These are phyloP conservation scores for Phoenix dactylifera DNA, from an alignment of 176 grass and related monocot species.

Conservation along the genomic window DNA sequence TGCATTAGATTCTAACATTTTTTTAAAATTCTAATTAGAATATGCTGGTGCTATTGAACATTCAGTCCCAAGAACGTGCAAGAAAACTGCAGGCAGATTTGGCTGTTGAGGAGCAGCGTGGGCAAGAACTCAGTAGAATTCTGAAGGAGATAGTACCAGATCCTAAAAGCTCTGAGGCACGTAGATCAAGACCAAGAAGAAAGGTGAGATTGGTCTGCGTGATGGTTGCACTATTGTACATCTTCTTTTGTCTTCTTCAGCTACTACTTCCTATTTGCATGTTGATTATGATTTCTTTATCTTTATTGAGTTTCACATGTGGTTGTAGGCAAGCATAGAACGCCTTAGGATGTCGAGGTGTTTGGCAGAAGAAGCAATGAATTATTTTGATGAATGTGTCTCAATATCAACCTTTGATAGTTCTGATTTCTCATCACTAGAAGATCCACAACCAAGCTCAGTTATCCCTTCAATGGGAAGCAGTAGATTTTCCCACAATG, in stretches of 20 bases:
- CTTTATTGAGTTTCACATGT: constrained; percentile 13
- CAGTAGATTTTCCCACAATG: constrained; percentile 42
- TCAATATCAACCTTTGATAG: constrained; percentile 84
- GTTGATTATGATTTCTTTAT: not conserved
- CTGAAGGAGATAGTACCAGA: constrained; percentile 54
- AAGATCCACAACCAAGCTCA: constrained; percentile 47
- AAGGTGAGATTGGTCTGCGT: constrained; percentile 21
- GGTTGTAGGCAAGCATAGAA: constrained; percentile 47
- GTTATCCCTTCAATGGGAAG: constrained; percentile 28
- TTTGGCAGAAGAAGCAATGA: constrained; percentile 87
- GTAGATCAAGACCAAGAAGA: constrained; percentile 45
- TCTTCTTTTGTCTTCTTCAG: not conserved
- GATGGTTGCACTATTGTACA: not conserved
- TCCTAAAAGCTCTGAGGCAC: constrained; percentile 35
- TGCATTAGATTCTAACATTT: no score
- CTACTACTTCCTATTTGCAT: not conserved
- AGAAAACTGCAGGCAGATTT: constrained; percentile 66
- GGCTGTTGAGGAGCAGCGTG: constrained; percentile 75
- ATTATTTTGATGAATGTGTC: constrained; percentile 96
- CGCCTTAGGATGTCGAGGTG: constrained; percentile 55
- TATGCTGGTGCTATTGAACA: constrained; percentile 10
- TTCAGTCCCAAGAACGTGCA: constrained; percentile 69
- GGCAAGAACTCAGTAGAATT: constrained; percentile 78
- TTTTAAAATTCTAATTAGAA: no score
- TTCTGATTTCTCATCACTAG: constrained; percentile 71